Evolutionary conservation across 768 basidiomycete species (phyloP), one percentile per base, ranked within the genome.

Genomic region (Hygrophorus pudorinus): DNA sequence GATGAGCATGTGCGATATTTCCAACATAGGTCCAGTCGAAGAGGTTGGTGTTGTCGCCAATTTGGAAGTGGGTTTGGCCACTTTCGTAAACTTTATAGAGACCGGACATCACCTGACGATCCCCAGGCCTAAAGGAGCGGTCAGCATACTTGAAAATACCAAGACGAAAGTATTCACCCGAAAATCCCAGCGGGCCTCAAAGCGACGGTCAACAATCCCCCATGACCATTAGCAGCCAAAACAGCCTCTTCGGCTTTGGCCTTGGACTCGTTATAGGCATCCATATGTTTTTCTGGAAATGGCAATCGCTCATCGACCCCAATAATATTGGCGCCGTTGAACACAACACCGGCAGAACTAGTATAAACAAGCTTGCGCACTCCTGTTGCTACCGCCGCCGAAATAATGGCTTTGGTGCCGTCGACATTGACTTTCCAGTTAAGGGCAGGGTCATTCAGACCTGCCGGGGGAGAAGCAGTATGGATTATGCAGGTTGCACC

Each of bases 11-110:
- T 1, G 92, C 94, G 48, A 94, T 82, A 60, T 99, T 99, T 43
- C 81, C 90, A 53, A 98, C 90, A 57, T 97, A 97, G 4, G 93
- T 96, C 78, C 85, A 92, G 63, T 98, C 96, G 56, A 88, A 91
- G 3, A 98, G 64, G 59, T 98, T 98, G 50, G 75, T 79, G 64
- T 97, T 96, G 65, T 85, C 72, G 30, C 96, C 96, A 51, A 99
- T 80, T 62, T 97, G 93, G 71, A 89, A 86, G 52, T 87, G 81
- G 0, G 90, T 91, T 60, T 96, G 85, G 13, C 79, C 78, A 35
- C 78, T 73, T 55, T 84, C 72, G 60, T 88, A 84, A 3, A 83
- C 91, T 46, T 81, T 66, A 59, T 78, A 80, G 29, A 94, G 66
- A n/a, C 86, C 88, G 1, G 72, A 63, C 64, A 93, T 79, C 51